A percentile compares a stretch with the other conserved stretches of the same genome.
Evolutionary conservation across 768 basidiomycete species (phyloP).

Genomic region (Lentinus tigrinus): DNA sequence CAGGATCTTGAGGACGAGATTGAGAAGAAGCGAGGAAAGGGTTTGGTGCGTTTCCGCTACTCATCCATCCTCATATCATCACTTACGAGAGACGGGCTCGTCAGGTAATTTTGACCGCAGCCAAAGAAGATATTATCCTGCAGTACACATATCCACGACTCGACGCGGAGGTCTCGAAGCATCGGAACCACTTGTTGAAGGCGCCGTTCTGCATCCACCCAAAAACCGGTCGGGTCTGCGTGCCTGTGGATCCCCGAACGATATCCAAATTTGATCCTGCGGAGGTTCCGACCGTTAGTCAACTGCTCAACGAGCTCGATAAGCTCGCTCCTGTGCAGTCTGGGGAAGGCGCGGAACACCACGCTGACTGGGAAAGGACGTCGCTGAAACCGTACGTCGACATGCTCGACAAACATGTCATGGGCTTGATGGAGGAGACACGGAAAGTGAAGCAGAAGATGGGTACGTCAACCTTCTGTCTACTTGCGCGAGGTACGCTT

Average conservation of each 20-base stretch:
- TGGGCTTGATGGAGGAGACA: conserved; percentile 54
- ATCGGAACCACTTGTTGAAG: conserved; percentile 96
- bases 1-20: conserved; percentile 46
- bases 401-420: conserved; percentile 77
- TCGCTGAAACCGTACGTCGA: conserved; percentile 88
- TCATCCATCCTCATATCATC: neutral
- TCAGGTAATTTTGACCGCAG: conserved; percentile 38
- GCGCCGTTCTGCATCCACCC: conserved; percentile 97
- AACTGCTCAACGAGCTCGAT: conserved; percentile 82
- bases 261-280: conserved; percentile 85
- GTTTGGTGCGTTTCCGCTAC: neutral
- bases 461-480: neutral
- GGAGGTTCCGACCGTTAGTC: conserved; percentile 80
- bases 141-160: conserved; percentile 96
- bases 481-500: neutral
- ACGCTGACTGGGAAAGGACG: conserved; percentile 82
- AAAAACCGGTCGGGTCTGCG: conserved; percentile 92
- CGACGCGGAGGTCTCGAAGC: conserved; percentile 96
- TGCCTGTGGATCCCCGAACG: conserved; percentile 77
- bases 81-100: neutral
- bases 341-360: conserved; percentile 22
- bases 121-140: conserved; percentile 85
- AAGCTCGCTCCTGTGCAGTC: conserved; percentile 6
- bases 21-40: conserved; percentile 15
- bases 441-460: conserved; percentile 41